A percentile compares a stretch with the other conserved stretches of the same genome.
phyloP scores from a whole-genome alignment of 306 rosid genomes.

The Quercus dentata region DNA sequence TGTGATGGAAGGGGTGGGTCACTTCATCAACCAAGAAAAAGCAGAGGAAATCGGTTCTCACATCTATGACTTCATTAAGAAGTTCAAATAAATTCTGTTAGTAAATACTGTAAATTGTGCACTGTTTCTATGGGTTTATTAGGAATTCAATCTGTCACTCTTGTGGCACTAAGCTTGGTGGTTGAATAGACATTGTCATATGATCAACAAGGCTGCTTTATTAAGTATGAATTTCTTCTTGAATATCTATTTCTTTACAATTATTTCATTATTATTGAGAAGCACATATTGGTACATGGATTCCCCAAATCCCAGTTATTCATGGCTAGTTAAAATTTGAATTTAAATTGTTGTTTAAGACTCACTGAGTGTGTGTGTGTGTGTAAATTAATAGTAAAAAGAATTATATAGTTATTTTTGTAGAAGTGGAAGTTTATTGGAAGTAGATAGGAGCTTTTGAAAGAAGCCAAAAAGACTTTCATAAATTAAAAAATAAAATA shows the following conservation, averaged over 20 bases:
- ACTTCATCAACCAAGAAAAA: slow-evolving; percentile 38
- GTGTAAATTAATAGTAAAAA: no score
- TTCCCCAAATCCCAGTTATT: not conserved
- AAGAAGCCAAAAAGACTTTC: no score
- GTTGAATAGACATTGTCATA: not conserved
- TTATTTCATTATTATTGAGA: no score
- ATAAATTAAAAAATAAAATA: no score
- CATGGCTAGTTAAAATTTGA: not conserved
- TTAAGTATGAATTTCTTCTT: no score
- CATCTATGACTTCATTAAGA: slow-evolving; percentile 30
- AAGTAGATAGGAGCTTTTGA: no score
- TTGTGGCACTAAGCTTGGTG: not conserved
- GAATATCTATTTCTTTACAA: no score
- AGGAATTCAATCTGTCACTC: not conserved
- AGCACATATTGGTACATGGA: not conserved
- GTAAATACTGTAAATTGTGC: not conserved
- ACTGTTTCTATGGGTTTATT: not conserved
- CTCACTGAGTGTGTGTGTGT: no score
- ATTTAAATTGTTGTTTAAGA: no score
- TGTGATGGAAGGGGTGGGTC: slow-evolving; percentile 37
- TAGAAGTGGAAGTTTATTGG: no score
- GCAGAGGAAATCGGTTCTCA: slow-evolving; percentile 25
- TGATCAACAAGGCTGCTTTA: no score
- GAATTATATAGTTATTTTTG: no score
- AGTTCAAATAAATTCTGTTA: slow-evolving; percentile 17